Percentiles rank a stretch among this genome's conserved stretches.
phyloP scores from a whole-genome alignment of 164 flowering plant species.

The Annona cherimola region DNA sequence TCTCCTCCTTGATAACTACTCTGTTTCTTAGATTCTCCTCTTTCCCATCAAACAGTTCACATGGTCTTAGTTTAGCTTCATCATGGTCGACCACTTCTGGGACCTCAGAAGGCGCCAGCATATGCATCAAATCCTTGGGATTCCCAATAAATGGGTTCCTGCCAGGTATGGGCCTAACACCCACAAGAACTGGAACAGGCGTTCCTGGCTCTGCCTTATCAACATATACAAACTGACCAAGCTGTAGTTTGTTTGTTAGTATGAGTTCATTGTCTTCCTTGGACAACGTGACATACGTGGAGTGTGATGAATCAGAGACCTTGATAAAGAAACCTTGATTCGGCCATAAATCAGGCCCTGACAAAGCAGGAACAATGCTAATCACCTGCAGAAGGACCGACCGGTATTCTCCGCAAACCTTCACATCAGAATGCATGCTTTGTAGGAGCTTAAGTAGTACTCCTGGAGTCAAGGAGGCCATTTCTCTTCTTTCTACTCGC shows the following conservation, averaged over 20 bases:
- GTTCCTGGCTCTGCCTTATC: constrained; percentile 65
- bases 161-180: constrained; percentile 81
- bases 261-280: constrained; percentile 83
- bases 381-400: constrained; percentile 86
- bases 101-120: constrained; percentile 53
- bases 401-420: constrained; percentile 76
- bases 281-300: constrained; percentile 72
- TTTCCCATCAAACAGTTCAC: constrained; percentile 25
- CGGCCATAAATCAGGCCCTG: constrained; percentile 88
- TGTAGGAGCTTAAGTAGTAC: constrained; percentile 84
- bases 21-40: constrained; percentile 35
- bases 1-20: constrained; percentile 87
- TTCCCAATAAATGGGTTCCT: constrained; percentile 73
- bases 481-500: not conserved
- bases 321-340: constrained; percentile 92
- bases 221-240: constrained; percentile 90
- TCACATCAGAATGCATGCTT: constrained; percentile 53
- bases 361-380: constrained; percentile 89
- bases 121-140: constrained; percentile 91
- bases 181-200: constrained; percentile 73
- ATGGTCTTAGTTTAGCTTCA: constrained; percentile 19
- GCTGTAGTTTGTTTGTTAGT: constrained; percentile 69
- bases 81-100: constrained; percentile 27
- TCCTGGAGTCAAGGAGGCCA: constrained; percentile 93
- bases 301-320: constrained; percentile 95